These are phyloP conservation scores for Eudorina sp. DNA, from an alignment of 139 green algal genomes.

Conservation along the genomic window DNA sequence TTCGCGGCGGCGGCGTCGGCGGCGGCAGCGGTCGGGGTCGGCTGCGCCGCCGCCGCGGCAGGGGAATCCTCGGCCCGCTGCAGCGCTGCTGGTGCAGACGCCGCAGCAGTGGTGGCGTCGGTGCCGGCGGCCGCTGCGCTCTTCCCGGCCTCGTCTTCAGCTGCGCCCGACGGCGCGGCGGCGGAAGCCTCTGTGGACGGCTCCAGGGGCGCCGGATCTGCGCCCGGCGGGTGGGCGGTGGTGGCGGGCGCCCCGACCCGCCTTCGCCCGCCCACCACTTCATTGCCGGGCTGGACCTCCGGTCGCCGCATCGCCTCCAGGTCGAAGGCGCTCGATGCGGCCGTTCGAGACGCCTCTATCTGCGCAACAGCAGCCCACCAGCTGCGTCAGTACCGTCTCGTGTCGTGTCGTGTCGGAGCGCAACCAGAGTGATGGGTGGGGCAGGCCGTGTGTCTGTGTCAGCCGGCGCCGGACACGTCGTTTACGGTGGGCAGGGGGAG, in stretches of 20 bases:
- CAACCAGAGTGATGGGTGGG: too few species aligned
- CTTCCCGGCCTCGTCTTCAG: background rate
- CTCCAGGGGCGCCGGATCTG: background rate
- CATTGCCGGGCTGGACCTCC: background rate
- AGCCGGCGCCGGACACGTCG: too few species aligned
- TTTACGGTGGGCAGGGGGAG: too few species aligned
- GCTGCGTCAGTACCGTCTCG: too few species aligned
- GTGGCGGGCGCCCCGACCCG: background rate
- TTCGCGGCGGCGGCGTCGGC: background rate
- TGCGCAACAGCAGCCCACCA: too few species aligned
- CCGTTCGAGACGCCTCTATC: background rate
- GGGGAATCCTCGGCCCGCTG: background rate
- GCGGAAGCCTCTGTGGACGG: background rate
- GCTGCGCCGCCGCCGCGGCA: background rate
- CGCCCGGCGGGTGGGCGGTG: background rate
- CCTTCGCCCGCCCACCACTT: background rate
- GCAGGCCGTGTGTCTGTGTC: too few species aligned
- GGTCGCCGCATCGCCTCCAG: background rate
- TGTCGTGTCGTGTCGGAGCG: too few species aligned
- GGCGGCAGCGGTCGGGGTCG: background rate
- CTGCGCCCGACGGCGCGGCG: background rate
- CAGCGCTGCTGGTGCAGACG: background rate
- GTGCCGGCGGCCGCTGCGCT: background rate
- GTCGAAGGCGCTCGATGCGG: background rate
- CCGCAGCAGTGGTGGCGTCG: background rate